These are phyloP conservation scores for Arthroderma sp. DNA, from an alignment of 2,329 filamentous ascomycete species.

Conservation along the genomic window DNA sequence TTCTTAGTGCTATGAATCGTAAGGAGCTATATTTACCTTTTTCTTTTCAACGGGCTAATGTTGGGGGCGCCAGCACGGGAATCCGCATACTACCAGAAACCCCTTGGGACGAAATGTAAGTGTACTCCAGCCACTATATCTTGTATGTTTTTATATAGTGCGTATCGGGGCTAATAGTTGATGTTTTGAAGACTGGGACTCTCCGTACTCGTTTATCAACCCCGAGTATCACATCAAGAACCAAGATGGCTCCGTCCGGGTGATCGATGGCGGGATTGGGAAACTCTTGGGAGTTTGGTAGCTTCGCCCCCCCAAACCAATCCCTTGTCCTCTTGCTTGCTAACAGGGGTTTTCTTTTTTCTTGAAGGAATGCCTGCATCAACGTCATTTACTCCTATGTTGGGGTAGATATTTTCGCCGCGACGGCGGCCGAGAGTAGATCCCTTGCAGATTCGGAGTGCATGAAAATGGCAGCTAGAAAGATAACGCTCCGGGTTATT, in stretches of 20 bases:
- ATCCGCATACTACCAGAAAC: conserved; percentile 27
- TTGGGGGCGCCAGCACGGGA: conserved; percentile 21
- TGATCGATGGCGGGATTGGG: conserved; percentile 25
- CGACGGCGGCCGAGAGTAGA: conserved; percentile 35
- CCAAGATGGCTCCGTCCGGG: conserved; percentile 19
- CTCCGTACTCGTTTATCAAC: conserved; percentile 32
- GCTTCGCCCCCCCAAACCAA: conserved; percentile 6
- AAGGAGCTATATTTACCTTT: conserved; percentile 16
- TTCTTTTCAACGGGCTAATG: conserved; percentile 16
- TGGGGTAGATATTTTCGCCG: conserved; percentile 34
- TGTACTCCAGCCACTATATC: background rate
- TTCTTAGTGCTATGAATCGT: conserved; percentile 28
- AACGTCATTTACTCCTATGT: conserved; percentile 34
- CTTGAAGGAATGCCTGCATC: conserved; percentile 31
- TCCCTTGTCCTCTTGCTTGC: background rate
- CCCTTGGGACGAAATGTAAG: conserved; percentile 28
- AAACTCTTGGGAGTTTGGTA: conserved; percentile 32
- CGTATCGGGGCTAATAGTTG: background rate
- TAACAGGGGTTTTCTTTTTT: background rate
- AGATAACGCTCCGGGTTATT: conserved; percentile 33
- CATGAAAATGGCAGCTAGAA: conserved; percentile 36
- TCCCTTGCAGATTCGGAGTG: conserved; percentile 32
- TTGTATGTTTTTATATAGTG: background rate
- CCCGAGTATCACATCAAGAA: conserved; percentile 23
- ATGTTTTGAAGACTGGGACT: conserved; percentile 22